Conservation (phyloP, 805 yeast species). For the Saturnispora diversa region DNA sequence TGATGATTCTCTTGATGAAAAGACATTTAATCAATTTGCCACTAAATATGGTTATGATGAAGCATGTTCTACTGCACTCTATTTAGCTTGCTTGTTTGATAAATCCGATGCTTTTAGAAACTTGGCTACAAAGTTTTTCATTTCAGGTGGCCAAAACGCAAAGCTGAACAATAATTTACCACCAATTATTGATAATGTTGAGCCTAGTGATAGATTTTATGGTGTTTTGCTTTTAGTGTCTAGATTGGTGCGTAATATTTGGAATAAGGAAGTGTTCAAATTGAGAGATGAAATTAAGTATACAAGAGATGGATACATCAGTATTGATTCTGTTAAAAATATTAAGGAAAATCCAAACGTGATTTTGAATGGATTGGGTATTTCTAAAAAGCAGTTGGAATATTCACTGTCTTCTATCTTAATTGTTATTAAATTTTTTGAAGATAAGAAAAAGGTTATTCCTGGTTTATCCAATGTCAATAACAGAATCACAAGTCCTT, state of each 20-base stretch:
- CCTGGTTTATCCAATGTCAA: conserved; percentile 50
- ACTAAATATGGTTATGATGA: conserved; percentile 81
- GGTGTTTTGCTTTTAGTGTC: conserved; percentile 76
- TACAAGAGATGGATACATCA: conserved; percentile 31
- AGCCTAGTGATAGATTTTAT: conserved; percentile 83
- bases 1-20: conserved; percentile 55
- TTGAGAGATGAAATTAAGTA: conserved; percentile 28
- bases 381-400: conserved; percentile 48
- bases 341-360: conserved; percentile 30
- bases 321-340: conserved; percentile 35
- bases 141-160: conserved; percentile 48
- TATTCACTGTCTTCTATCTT: conserved; percentile 63
- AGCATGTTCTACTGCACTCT: conserved; percentile 81
- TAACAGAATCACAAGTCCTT: conserved; percentile 40
- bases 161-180: conserved; percentile 31
- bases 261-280: conserved; percentile 66
- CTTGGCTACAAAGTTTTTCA: conserved; percentile 42
- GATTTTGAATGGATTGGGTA: conserved; percentile 38
- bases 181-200: conserved; percentile 60
- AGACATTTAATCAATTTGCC: conserved; percentile 58
- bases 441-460: conserved; percentile 51
- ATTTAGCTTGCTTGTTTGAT: conserved; percentile 70
- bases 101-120: conserved; percentile 43
- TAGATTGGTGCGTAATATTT: conserved; percentile 67
- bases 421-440: conserved; percentile 62